These are phyloP conservation scores for Mycena filopes DNA, from an alignment of 768 basidiomycete species.

Conservation along the genomic window DNA sequence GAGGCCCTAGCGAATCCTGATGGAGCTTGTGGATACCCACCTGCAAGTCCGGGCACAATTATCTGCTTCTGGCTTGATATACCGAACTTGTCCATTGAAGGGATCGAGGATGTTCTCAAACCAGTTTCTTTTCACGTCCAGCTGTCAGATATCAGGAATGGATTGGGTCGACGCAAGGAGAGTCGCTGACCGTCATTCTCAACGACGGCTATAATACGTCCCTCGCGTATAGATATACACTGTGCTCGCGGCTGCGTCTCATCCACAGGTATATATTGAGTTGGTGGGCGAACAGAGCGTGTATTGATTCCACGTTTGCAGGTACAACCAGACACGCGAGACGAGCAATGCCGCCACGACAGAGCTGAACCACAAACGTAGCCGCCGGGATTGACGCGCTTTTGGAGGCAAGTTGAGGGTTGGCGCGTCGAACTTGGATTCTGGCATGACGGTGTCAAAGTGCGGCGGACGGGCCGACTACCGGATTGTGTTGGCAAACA, in stretches of 20 bases:
- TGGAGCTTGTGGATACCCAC: slow-evolving; percentile 49
- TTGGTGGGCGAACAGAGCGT: slow-evolving; percentile 63
- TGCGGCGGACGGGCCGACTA: neutral
- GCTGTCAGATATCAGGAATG: slow-evolving; percentile 13
- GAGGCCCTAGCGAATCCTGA: neutral
- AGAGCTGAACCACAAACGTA: slow-evolving; percentile 12
- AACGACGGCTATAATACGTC: slow-evolving; percentile 56
- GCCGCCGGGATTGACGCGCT: slow-evolving; percentile 22
- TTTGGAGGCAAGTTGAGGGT: neutral
- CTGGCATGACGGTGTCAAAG: neutral
- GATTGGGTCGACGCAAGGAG: neutral
- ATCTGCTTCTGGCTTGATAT: slow-evolving; percentile 49
- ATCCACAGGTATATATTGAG: slow-evolving; percentile 80
- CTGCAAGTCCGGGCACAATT: slow-evolving; percentile 79
- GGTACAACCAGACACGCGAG: slow-evolving; percentile 18
- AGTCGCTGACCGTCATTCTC: slow-evolving; percentile 59
- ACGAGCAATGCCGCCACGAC: slow-evolving; percentile 10
- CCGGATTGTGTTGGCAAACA: neutral
- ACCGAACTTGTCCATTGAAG: slow-evolving; percentile 17
- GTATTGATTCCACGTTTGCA: slow-evolving; percentile 47
- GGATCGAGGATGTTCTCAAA: slow-evolving; percentile 10
- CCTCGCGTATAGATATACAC: slow-evolving; percentile 67
- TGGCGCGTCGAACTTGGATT: neutral
- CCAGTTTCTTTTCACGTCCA: slow-evolving; percentile 7
- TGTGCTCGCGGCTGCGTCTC: slow-evolving; percentile 59